phyloP scores from a whole-genome alignment of 768 basidiomycete genomes.

The Lenzites betulinus region DNA sequence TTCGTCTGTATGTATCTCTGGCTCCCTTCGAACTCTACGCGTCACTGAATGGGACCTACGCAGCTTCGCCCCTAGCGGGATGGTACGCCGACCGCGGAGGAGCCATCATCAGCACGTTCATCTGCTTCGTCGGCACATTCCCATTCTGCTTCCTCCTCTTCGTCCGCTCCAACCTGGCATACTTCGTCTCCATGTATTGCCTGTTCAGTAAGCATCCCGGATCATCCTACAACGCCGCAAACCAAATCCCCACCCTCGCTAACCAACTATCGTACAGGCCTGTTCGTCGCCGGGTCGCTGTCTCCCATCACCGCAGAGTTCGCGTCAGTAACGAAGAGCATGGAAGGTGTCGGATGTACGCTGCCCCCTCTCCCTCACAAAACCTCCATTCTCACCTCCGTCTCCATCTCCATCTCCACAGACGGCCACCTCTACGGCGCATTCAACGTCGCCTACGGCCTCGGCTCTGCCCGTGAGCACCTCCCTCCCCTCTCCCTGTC shows the following conservation, averaged over 20 bases:
- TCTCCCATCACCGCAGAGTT: slow-evolving; percentile 69
- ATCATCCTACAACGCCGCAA: not conserved
- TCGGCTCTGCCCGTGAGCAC: slow-evolving; percentile 59
- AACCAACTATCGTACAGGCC: slow-evolving; percentile 40
- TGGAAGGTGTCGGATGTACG: slow-evolving; percentile 72
- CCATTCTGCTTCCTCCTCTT: slow-evolving; percentile 67
- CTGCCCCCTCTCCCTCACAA: not conserved
- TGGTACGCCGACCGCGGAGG: slow-evolving; percentile 58
- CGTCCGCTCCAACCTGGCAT: slow-evolving; percentile 45
- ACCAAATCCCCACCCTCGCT: not conserved
- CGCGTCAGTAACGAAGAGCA: slow-evolving; percentile 54
- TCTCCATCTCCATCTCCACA: slow-evolving; percentile 36
- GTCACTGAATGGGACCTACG: not conserved
- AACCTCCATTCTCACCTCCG: not conserved
- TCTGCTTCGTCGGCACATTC: slow-evolving; percentile 50
- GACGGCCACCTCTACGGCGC: slow-evolving; percentile 76
- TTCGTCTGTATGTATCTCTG: slow-evolving; percentile 53
- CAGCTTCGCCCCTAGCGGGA: slow-evolving; percentile 64
- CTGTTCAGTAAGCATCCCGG: slow-evolving; percentile 50
- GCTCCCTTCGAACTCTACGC: not conserved
- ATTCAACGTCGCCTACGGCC: slow-evolving; percentile 70
- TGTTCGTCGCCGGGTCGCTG: slow-evolving; percentile 60
- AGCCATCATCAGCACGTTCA: slow-evolving; percentile 52
- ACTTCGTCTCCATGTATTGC: slow-evolving; percentile 52
- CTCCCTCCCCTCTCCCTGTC: not conserved